Base-by-base conservation (phyloP, 768 basidiomycete genomes). In the Podaxis carcinomalis region DNA sequence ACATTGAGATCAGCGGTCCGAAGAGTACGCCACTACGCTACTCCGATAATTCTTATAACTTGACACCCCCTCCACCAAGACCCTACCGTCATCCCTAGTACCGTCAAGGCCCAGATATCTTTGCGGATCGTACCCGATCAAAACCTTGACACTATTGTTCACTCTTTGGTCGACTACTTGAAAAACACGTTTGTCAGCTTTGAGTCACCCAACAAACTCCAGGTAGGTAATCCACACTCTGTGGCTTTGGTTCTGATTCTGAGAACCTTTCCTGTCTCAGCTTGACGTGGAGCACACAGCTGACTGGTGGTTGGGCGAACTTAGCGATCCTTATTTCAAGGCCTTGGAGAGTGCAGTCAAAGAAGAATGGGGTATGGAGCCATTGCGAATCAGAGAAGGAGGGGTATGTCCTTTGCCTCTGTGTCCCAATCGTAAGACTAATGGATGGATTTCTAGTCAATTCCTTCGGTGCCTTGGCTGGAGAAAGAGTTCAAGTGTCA, bases 121-220 rank as follows among this genome's bases (percentile, higher is more conserved):
- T 73, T 98, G 61, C 91, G 96, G 11, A 90, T 98, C 65, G 96
- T 99, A 0, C 96, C 96, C 1, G 93, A 98, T 68, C 96, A 98
- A 72, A 83, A 88, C 58, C 75, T 95, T 3, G 83, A 89, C 5
- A 80, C 77, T 3, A 87, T 96, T 62, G 83, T 86, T 3, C 75
- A 76, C 14, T 75, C 82, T 7, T 75, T 98, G 14, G 79, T 83
- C 58, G 70, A 78, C 2, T 82, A 89, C 68, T 74, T 98, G 1
- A 67, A 75, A 28, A 67, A 69, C 0, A 80, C 84, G 1, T 98
- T 96, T 70, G 67, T 75, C 32, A 68, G 66, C 6, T 73, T 93
- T 1, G 67, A 77, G 16, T 92, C 91, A 1, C 83, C 87, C 1
- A 96, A 98, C 70, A 72, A 72, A 13, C 76, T 98, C 23, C 75